Conservation (phyloP, 2,329 filamentous ascomycete genomes). For the Paraphoma sp. region DNA sequence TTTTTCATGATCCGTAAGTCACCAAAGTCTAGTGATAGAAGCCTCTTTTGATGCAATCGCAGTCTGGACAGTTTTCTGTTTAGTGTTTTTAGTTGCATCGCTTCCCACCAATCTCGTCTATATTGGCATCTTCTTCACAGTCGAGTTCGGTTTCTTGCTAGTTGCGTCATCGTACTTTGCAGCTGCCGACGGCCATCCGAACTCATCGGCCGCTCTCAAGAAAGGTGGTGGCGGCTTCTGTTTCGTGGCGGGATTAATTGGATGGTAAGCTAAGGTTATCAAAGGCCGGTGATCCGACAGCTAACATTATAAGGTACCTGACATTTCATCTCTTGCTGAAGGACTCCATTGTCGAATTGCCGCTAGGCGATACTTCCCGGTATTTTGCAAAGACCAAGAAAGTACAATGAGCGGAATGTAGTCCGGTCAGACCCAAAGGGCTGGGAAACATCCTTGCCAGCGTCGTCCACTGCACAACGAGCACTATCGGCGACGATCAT, state of each 20-base stretch:
- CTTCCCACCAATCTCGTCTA: conserved; percentile 57
- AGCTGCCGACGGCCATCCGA: conserved; percentile 50
- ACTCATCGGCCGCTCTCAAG: conserved; percentile 47
- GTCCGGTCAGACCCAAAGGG: not conserved
- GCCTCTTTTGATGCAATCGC: conserved; percentile 1
- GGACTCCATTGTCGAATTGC: conserved; percentile 33
- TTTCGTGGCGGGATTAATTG: conserved; percentile 55
- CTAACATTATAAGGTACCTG: conserved; percentile 20
- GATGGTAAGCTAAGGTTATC: conserved; percentile 32
- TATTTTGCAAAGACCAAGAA: conserved; percentile 33
- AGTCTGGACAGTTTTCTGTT: conserved; percentile 57
- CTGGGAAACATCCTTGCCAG: not conserved
- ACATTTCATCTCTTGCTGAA: conserved; percentile 31
- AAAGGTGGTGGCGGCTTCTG: conserved; percentile 56
- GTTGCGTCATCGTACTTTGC: conserved; percentile 56
- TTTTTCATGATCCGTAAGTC: conserved; percentile 56
- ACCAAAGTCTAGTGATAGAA: not conserved
- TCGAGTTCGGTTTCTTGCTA: conserved; percentile 54
- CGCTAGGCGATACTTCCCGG: conserved; percentile 32
- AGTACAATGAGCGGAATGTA: conserved; percentile 2
- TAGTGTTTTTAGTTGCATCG: conserved; percentile 56
- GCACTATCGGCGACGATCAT: not conserved
- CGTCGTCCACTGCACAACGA: not conserved
- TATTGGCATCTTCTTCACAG: conserved; percentile 56
- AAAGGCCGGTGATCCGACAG: not conserved